Percentiles rank a stretch among this genome's conserved stretches.
phyloP scores from a whole-genome alignment of 73 alveolate species.

The Effrenium voratum region DNA sequence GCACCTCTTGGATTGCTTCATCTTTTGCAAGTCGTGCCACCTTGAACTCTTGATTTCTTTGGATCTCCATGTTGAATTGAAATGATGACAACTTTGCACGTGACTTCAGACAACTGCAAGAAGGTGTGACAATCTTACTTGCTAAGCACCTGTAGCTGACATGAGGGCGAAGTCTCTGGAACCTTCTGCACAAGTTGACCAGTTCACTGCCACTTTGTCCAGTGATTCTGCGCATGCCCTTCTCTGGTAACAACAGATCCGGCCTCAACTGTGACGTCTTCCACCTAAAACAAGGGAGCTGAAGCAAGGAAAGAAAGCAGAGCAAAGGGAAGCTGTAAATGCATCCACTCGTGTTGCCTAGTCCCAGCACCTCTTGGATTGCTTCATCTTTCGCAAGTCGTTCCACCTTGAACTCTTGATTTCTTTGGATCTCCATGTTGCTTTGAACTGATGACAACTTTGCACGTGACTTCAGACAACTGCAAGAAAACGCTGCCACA shows the following conservation, averaged over 20 bases:
- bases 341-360: too few relatives aligned
- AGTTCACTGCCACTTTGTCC: constrained; percentile 2
- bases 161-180: constrained; percentile 12
- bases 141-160: constrained; percentile 8
- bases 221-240: constrained; percentile 12
- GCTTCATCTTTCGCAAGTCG: constrained; percentile 3
- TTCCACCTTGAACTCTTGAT: not conserved
- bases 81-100: not conserved
- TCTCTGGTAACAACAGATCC: constrained; percentile 1
- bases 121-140: not conserved
- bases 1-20: constrained; percentile 10
- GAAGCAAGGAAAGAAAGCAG: too few relatives aligned
- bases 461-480: not conserved
- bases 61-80: not conserved
- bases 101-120: not conserved
- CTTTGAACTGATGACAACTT: not conserved
- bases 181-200: constrained; percentile 3
- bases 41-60: not conserved
- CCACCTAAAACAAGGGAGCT: constrained; percentile 1
- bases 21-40: constrained; percentile 2
- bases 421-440: constrained; percentile 6
- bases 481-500: not conserved
- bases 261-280: constrained; percentile 2
- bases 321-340: too few relatives aligned
- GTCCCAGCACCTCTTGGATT: constrained; percentile 1